These are phyloP conservation scores for Handroanthus guayacan DNA, from an alignment of 257 asterid genomes.

Conservation along the genomic window DNA sequence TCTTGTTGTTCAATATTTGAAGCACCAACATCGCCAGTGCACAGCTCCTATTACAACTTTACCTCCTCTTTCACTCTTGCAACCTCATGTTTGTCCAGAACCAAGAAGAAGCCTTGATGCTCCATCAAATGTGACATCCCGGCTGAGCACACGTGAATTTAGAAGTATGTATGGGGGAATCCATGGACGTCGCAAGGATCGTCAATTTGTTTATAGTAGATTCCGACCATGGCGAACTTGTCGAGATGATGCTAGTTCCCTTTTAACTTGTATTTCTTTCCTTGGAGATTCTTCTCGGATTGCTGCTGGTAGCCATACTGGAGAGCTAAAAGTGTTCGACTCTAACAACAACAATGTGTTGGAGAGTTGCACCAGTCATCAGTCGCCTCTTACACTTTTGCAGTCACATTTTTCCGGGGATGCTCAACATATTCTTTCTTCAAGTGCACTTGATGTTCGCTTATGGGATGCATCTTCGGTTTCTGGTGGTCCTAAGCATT, in stretches of 20 bases:
- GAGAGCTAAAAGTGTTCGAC: conserved; percentile 89
- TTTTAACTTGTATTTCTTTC: conserved; percentile 79
- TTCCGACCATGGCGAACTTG: conserved; percentile 99
- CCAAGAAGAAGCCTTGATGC: conserved; percentile 91
- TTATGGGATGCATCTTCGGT: conserved; percentile 85
- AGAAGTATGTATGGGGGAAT: conserved; percentile 76
- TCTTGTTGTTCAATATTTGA: conserved; percentile 87
- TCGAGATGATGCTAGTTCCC: conserved; percentile 75
- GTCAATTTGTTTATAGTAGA: conserved; percentile 90
- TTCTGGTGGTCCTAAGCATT: conserved; percentile 85
- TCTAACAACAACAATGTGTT: conserved; percentile 72
- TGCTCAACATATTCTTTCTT: conserved; percentile 76
- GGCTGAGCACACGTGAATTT: conserved; percentile 90
- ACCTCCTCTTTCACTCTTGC: conserved; percentile 97
- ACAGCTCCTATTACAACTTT: conserved; percentile 98
- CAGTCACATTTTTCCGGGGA: conserved; percentile 74
- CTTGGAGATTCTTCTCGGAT: conserved; percentile 88
- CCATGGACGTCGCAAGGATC: conserved; percentile 91
- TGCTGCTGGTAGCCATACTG: conserved; percentile 86
- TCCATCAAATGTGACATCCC: conserved; percentile 89
- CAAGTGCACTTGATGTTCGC: conserved; percentile 84
- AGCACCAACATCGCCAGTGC: conserved; percentile 98
- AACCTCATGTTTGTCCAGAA: conserved; percentile 97
- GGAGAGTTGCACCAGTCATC: conserved; percentile 86
- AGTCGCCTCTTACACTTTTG: conserved; percentile 77